Conservation (phyloP, 495 filamentous ascomycete genomes). For the Mytilinidion resinicola region DNA sequence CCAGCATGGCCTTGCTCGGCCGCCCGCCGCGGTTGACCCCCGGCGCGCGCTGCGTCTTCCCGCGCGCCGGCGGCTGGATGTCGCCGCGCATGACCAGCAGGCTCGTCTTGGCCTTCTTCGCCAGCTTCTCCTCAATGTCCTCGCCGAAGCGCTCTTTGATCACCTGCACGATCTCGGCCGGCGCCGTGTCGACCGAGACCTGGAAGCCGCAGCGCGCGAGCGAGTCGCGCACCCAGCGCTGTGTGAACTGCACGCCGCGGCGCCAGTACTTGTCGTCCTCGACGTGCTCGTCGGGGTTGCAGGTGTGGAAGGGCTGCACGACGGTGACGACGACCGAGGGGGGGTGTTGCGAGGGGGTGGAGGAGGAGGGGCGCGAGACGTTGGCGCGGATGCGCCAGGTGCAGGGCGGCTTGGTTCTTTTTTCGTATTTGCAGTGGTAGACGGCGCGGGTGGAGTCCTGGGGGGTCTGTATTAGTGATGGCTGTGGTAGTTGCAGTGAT, state of each 20-base stretch:
- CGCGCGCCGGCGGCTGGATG: not conserved
- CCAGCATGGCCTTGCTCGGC: constrained; percentile 2
- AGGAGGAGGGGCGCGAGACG: not conserved
- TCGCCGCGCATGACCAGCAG: constrained; percentile 3
- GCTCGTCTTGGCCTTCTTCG: not conserved
- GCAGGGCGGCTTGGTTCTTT: not conserved
- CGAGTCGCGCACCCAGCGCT: constrained; percentile 10
- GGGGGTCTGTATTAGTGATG: not conserved
- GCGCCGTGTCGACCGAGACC: not conserved
- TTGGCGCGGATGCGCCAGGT: constrained; percentile 11
- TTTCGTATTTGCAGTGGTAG: constrained; percentile 2
- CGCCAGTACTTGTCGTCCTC: constrained; percentile 6
- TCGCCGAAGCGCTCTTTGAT: constrained; percentile 6
- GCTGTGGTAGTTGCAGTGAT: too few species aligned
- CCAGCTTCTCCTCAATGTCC: not conserved
- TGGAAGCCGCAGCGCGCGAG: constrained; percentile 1
- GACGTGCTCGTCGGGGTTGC: not conserved
- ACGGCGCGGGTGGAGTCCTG: constrained; percentile 2
- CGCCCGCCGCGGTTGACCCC: not conserved
- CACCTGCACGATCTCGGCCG: constrained; percentile 1
- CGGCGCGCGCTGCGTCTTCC: not conserved
- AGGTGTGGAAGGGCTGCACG: constrained; percentile 1
- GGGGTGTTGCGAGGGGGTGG: not conserved
- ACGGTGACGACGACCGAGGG: not conserved
- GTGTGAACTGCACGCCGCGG: constrained; percentile 13